Percentiles rank a stretch among this genome's conserved stretches.
phyloP scores from a whole-genome alignment of 2,329 filamentous ascomycete species.

The Trichophyton rubrum region DNA sequence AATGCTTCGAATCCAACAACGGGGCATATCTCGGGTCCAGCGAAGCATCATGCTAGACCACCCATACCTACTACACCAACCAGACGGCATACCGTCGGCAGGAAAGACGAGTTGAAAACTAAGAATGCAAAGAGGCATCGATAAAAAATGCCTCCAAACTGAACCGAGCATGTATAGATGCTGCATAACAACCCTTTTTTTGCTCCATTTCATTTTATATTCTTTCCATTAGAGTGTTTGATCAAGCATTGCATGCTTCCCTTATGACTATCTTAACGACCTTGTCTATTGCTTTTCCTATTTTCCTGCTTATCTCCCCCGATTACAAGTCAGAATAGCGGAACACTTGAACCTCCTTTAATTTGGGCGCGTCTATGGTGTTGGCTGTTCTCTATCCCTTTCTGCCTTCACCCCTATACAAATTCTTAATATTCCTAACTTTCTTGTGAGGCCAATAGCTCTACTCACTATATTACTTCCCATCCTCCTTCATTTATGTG shows the following conservation, averaged over 20 bases:
- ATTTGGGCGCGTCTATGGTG: background rate
- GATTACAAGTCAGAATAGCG: background rate
- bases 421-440: background rate
- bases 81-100: conserved; percentile 15
- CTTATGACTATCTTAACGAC: background rate
- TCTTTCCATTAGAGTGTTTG: background rate
- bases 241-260: background rate
- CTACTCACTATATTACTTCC: background rate
- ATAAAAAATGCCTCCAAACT: background rate
- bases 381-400: background rate
- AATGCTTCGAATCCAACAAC: conserved; percentile 21
- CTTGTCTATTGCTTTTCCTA: background rate
- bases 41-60: conserved; percentile 18
- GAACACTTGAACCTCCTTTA: background rate
- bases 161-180: no score
- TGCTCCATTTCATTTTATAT: background rate
- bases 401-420: background rate
- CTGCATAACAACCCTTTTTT: no score
- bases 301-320: background rate
- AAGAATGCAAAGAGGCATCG: conserved; percentile 14
- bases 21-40: conserved; percentile 23
- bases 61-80: conserved; percentile 23
- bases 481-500: background rate
- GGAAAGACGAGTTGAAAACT: conserved; percentile 20
- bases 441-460: background rate